phyloP scores from a whole-genome alignment of 2,329 filamentous ascomycete genomes.

The Penicillium sp. region DNA sequence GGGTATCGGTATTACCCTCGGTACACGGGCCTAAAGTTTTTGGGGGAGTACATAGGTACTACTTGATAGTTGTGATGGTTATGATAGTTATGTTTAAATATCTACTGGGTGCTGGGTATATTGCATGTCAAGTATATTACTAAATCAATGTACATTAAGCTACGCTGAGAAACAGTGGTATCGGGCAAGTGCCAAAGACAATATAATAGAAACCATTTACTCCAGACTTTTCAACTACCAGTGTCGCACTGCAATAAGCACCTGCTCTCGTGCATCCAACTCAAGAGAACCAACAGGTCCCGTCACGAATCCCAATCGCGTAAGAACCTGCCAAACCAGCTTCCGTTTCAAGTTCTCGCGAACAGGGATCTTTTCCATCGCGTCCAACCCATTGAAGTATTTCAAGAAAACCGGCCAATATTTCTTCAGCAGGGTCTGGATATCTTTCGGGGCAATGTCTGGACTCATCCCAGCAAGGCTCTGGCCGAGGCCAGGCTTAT shows the following conservation, averaged over 20 bases:
- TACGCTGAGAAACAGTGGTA: slow-evolving; percentile 3
- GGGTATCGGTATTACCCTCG: slow-evolving; percentile 17
- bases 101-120: too few relatives aligned
- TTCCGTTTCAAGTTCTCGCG: slow-evolving; percentile 86
- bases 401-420: slow-evolving; percentile 76
- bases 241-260: slow-evolving; percentile 67
- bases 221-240: slow-evolving; percentile 56
- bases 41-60: too few relatives aligned
- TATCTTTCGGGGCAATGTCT: slow-evolving; percentile 26
- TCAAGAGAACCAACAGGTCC: slow-evolving; percentile 41
- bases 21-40: too few relatives aligned
- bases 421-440: slow-evolving; percentile 53
- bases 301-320: slow-evolving; percentile 69
- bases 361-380: slow-evolving; percentile 84
- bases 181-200: not conserved
- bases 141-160: too few relatives aligned
- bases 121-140: too few relatives aligned
- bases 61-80: too few relatives aligned
- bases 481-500: slow-evolving; percentile 19
- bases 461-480: slow-evolving; percentile 14
- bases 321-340: slow-evolving; percentile 57
- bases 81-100: too few relatives aligned
- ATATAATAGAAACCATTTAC: too few relatives aligned
- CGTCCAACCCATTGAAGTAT: slow-evolving; percentile 84
- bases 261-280: slow-evolving; percentile 40